Percentiles rank a stretch among this genome's conserved stretches.
phyloP scores from a whole-genome alignment of 805 yeast genomes.

The Spathaspora boniae region DNA sequence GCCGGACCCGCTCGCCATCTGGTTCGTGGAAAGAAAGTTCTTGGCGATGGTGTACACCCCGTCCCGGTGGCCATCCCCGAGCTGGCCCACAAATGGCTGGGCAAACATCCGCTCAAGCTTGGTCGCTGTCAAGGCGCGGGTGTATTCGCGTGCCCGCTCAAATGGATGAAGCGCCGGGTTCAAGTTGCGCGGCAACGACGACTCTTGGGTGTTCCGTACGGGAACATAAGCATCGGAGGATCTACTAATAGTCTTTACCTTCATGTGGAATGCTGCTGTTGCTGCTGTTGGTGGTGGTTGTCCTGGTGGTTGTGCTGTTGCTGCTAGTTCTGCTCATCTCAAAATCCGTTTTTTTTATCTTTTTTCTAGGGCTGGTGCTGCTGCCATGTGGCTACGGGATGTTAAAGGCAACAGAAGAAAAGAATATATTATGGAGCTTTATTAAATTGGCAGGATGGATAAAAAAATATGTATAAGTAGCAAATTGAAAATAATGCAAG shows the following conservation, averaged over 20 bases:
- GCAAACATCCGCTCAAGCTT: constrained; percentile 96
- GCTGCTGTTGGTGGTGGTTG: not conserved
- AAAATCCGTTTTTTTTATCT: not conserved
- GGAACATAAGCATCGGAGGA: constrained; percentile 93
- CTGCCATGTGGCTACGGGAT: too few species aligned
- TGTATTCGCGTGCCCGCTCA: constrained; percentile 94
- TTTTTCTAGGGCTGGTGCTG: not conserved
- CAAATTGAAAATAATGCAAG: too few species aligned
- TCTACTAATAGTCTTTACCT: constrained; percentile 83
- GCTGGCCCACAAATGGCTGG: constrained; percentile 91
- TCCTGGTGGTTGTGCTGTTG: constrained; percentile 3
- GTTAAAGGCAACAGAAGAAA: too few species aligned
- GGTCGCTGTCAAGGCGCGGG: constrained; percentile 91
- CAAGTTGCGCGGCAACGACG: constrained; percentile 81
- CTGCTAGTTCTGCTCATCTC: constrained; percentile 7
- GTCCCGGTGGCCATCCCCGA: constrained; percentile 93
- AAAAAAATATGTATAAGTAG: too few species aligned
- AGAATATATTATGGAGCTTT: too few species aligned
- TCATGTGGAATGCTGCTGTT: too few species aligned
- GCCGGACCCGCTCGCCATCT: constrained; percentile 88
- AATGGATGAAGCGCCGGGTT: constrained; percentile 96
- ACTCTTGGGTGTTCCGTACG: constrained; percentile 83
- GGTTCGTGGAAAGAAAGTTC: constrained; percentile 64
- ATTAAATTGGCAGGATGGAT: too few species aligned
- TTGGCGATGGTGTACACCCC: constrained; percentile 88